These are phyloP conservation scores for Hevea brasiliensis DNA, from an alignment of 345 rosid species.

Conservation along the genomic window DNA sequence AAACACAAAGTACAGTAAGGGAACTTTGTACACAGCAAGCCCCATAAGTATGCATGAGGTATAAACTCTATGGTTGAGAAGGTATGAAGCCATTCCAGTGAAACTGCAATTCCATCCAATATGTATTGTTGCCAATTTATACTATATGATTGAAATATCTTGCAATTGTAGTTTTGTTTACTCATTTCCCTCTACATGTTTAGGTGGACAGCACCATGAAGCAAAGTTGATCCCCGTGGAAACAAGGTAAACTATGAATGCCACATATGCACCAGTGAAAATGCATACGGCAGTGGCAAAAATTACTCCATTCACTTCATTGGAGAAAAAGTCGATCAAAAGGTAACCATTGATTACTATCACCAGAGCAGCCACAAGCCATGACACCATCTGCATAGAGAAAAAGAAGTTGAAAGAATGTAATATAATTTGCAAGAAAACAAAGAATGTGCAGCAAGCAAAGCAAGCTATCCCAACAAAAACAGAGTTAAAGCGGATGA, in stretches of 20 bases:
- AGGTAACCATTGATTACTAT: constrained; percentile 87
- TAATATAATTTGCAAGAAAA: neutral
- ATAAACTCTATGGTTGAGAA: neutral
- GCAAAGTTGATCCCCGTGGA: constrained; percentile 43
- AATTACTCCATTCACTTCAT: constrained; percentile 51
- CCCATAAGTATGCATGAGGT: neutral
- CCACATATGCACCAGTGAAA: constrained; percentile 56
- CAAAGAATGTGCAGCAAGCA: neutral
- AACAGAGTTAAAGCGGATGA: neutral
- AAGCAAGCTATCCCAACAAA: neutral
- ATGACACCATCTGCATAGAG: constrained; percentile 55
- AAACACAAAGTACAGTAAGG: neutral
- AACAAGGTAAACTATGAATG: constrained; percentile 69
- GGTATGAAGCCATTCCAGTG: neutral
- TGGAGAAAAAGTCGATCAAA: constrained; percentile 64
- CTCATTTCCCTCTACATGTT: constrained; percentile 11
- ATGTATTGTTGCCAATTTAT: neutral
- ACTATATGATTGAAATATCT: neutral
- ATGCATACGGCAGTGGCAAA: constrained; percentile 35
- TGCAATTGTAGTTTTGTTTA: neutral
- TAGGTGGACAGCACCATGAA: constrained; percentile 25
- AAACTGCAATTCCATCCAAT: neutral
- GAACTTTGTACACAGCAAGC: constrained; percentile 4
- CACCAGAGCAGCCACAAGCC: constrained; percentile 83
- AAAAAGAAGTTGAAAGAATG: neutral